Conservation (phyloP, 176 grass and related monocot genomes). For the Ananas comosus region DNA sequence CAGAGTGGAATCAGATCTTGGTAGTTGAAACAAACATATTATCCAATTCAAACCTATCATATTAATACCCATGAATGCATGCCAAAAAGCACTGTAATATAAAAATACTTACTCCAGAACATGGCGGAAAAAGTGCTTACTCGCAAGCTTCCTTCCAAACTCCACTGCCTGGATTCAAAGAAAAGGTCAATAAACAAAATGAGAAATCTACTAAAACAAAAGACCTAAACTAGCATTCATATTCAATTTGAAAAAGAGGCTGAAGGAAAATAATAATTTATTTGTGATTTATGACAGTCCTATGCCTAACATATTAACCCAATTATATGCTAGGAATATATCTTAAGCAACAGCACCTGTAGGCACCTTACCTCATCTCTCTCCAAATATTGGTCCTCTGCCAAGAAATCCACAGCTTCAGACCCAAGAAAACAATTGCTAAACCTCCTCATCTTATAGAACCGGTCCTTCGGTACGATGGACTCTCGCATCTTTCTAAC, state of each 20-base stretch:
- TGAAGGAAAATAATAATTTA: conserved; percentile 3
- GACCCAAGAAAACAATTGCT: conserved; percentile 88
- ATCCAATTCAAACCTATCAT: too few relatives aligned
- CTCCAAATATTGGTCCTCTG: conserved; percentile 91
- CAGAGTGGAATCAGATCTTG: too few relatives aligned
- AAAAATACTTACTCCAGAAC: conserved; percentile 61
- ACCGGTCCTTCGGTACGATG: conserved; percentile 68
- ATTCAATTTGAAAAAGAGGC: not conserved
- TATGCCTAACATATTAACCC: not conserved
- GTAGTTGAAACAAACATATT: too few relatives aligned
- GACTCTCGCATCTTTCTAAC: conserved; percentile 93
- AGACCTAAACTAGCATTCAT: not conserved
- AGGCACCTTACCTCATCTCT: conserved; percentile 58
- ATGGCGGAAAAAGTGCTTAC: conserved; percentile 67
- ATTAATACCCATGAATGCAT: too few relatives aligned
- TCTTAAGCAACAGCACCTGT: conserved; percentile 10
- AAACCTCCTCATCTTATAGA: conserved; percentile 97
- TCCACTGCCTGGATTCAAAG: conserved; percentile 54
- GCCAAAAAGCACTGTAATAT: not conserved
- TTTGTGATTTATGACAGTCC: not conserved
- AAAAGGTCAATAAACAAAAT: not conserved
- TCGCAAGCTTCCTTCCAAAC: conserved; percentile 86
- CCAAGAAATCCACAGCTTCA: conserved; percentile 86
- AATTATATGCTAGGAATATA: not conserved
- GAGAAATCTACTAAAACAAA: not conserved